Evolutionary conservation across 2,329 filamentous ascomycete genomes (phyloP), one percentile per base, ranked within the genome.

Genomic region (Raffaelea ambrosiae): DNA sequence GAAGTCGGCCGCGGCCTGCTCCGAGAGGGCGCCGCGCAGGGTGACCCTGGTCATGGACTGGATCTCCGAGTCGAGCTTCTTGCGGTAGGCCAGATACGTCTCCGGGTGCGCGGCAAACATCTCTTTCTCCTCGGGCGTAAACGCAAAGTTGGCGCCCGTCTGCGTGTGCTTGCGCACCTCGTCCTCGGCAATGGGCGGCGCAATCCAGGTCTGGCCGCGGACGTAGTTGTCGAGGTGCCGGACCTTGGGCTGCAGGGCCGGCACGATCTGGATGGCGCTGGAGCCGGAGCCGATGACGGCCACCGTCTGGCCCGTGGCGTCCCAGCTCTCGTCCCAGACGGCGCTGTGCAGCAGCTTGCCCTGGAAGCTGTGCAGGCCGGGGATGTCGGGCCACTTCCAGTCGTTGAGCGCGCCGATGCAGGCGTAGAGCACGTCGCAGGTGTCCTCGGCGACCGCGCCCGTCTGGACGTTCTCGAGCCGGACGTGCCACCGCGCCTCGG

Each of bases 361-460:
- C 13, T 31, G 16, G 43, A 56, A 57, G 2, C 46, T 21, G 9
- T 48, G 39, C 20, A 56, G 40, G 13, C 55, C 55, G 1, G 36
- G 9, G 10, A 55, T 53, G 8, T 46, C 35, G 14, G 45, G 73
- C 70, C 69, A 76, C 45, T 68, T 67, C 64, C 69, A 72, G 47
- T 76, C 69, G 51, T 73, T 75, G 45, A 76, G 59, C 23, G 70
- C 66, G 4, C 73, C 73, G 14, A 59, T 55, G 13, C 69, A 72
- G 41, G 73, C 73, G 47, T 76, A 55, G 5, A 77, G 59, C n/a
- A 76, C 64, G 46, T 75, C 67, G 44, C 66, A 71, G 39, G 64
- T 64, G 47, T 55, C 53, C 3, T 58, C 20, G 1, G 4, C 4
- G 0, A 21, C 18, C 5, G 3, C 19, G 8, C 47, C 46, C 0